Evolutionary conservation across 1,284 basidiomycete genomes (phyloP).

Genomic region (Ustilago trichophora): DNA sequence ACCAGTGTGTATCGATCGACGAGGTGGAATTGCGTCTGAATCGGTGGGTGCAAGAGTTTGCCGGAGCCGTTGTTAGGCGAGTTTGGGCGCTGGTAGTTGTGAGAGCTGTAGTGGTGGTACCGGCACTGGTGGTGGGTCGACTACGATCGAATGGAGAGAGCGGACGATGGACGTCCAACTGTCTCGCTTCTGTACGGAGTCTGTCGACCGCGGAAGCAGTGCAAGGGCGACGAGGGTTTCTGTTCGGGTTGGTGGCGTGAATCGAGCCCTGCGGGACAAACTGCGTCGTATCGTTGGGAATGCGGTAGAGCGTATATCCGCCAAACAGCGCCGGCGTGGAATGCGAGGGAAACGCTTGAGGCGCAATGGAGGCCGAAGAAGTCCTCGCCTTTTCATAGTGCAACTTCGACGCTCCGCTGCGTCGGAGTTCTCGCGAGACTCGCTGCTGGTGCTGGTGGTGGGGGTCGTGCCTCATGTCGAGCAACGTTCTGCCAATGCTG

Average conservation of each 20-base stretch:
- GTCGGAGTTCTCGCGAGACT: too few relatives aligned
- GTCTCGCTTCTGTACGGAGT: conserved; percentile 4
- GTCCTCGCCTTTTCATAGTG: too few relatives aligned
- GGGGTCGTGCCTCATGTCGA: not conserved
- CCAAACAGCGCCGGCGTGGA: too few relatives aligned
- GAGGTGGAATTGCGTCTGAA: conserved; percentile 14
- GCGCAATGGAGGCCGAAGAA: too few relatives aligned
- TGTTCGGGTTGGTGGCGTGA: too few relatives aligned
- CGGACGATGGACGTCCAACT: conserved; percentile 14
- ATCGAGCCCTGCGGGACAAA: too few relatives aligned
- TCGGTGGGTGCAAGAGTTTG: not conserved
- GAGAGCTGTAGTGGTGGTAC: too few relatives aligned
- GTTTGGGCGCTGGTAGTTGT: not conserved
- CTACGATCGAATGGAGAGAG: conserved; percentile 19
- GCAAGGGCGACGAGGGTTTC: conserved; percentile 4
- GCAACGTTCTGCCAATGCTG: conserved; percentile 4
- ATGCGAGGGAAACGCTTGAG: too few relatives aligned
- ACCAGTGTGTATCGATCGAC: conserved; percentile 19
- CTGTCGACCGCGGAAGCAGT: conserved; percentile 26
- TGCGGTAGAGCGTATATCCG: too few relatives aligned
- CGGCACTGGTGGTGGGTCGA: conserved; percentile 2
- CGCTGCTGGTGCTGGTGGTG: too few relatives aligned
- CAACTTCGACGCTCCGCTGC: too few relatives aligned
- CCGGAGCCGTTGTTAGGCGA: not conserved
- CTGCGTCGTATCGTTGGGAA: too few relatives aligned